phyloP scores from a whole-genome alignment of 106 monocot species.

The Xerophyta viscosa region DNA sequence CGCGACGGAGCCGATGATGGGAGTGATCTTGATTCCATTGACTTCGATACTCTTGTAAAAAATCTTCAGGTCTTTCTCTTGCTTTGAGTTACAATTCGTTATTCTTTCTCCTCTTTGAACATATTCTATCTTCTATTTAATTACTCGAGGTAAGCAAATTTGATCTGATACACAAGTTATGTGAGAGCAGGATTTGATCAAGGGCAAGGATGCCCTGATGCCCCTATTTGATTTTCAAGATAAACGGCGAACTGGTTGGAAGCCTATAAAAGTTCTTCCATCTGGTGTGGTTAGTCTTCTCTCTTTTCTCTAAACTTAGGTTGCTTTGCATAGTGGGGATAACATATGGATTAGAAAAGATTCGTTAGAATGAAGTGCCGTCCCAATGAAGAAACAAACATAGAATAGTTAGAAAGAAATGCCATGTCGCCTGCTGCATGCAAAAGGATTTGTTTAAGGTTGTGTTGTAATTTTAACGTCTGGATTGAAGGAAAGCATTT shows the following conservation, averaged over 20 bases:
- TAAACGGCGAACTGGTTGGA: conserved; percentile 54
- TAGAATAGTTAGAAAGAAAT: too few relatives aligned
- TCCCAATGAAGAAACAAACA: too few relatives aligned
- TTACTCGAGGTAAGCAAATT: neutral
- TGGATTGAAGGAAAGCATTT: too few relatives aligned
- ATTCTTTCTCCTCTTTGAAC: too few relatives aligned
- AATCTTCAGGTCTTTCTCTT: conserved; percentile 72
- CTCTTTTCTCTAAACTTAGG: neutral
- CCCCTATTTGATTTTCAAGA: conserved; percentile 95
- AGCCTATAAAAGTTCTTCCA: conserved; percentile 46
- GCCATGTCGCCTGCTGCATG: too few relatives aligned
- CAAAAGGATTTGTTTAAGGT: too few relatives aligned
- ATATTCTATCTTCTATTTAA: neutral
- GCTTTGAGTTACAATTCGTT: neutral
- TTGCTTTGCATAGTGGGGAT: too few relatives aligned
- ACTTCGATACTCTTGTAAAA: conserved; percentile 52
- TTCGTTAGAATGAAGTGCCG: too few relatives aligned
- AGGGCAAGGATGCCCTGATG: conserved; percentile 55
- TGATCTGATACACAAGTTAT: conserved; percentile 2
- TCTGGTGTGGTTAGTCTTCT: conserved; percentile 57
- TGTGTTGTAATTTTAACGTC: too few relatives aligned
- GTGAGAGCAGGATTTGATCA: conserved; percentile 64
- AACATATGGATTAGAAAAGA: too few relatives aligned
- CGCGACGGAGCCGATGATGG: conserved; percentile 71
- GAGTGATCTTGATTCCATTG: conserved; percentile 76